Percentiles rank a stretch among this genome's conserved stretches.
These are phyloP conservation scores for Ogataea henricii DNA, from an alignment of 805 yeast species.

Conservation along the genomic window DNA sequence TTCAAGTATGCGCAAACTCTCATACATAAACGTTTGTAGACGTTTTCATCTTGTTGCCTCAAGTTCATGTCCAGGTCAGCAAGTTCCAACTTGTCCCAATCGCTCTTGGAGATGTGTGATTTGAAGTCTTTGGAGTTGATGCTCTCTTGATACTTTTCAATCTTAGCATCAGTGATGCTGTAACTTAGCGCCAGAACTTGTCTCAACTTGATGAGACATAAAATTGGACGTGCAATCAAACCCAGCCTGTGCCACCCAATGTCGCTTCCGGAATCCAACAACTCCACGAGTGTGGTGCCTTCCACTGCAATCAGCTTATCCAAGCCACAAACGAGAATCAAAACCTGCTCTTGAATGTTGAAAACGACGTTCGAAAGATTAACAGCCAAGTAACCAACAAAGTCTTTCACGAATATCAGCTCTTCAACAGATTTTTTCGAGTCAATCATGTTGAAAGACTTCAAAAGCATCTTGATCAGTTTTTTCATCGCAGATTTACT, in stretches of 20 bases:
- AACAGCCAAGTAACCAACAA: conserved; percentile 36
- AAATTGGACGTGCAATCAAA: conserved; percentile 20
- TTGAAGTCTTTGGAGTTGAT: conserved; percentile 22
- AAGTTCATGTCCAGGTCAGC: conserved; percentile 13
- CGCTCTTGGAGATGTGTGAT: conserved; percentile 15
- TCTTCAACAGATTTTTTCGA: conserved; percentile 15
- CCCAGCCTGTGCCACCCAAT: conserved; percentile 10
- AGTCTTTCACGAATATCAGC: conserved; percentile 26
- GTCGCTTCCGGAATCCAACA: conserved; percentile 16
- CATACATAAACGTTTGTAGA: conserved; percentile 2
- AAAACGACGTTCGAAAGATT: conserved; percentile 45
- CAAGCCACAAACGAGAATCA: conserved; percentile 43
- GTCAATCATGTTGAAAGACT: conserved; percentile 32
- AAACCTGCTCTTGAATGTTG: conserved; percentile 52
- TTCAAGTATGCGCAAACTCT: conserved; percentile 4
- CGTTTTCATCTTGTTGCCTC: neutral
- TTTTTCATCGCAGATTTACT: conserved; percentile 44
- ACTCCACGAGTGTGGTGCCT: conserved; percentile 40
- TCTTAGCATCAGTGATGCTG: conserved; percentile 20
- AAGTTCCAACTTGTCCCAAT: conserved; percentile 11
- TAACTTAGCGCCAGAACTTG: conserved; percentile 19
- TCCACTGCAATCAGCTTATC: conserved; percentile 45
- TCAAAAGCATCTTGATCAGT: conserved; percentile 39
- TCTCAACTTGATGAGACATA: conserved; percentile 19
- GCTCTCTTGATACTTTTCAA: conserved; percentile 26